Conservation (phyloP, 2,329 filamentous ascomycete species). For the Pseudogymnoascus sp. region DNA sequence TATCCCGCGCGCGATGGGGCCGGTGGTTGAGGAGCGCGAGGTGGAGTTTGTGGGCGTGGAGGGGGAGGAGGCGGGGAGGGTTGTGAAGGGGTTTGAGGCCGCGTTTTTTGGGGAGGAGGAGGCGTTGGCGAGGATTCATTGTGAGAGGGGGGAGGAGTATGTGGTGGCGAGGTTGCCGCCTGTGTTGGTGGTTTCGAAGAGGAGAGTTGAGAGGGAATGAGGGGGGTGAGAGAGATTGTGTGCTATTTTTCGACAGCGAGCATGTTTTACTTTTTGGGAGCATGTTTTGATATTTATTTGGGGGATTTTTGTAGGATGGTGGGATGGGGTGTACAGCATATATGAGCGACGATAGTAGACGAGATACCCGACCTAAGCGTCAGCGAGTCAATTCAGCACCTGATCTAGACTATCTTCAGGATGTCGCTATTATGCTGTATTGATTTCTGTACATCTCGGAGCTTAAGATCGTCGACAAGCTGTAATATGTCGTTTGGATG, state of each 20-base stretch:
- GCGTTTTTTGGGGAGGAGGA: constrained; percentile 21
- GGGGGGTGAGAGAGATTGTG: neutral
- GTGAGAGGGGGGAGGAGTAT: constrained; percentile 18
- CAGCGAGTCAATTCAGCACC: neutral
- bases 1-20: constrained; percentile 6
- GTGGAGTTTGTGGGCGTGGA: constrained; percentile 18
- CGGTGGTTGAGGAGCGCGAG: constrained; percentile 9
- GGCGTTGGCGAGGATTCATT: constrained; percentile 19
- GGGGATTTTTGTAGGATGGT: neutral
- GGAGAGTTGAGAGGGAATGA: neutral
- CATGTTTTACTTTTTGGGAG: neutral
- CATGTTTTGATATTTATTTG: neutral
- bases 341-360: constrained; percentile 2
- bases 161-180: constrained; percentile 18
- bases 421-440: neutral
- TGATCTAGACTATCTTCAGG: neutral
- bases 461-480: neutral
- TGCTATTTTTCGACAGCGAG: neutral
- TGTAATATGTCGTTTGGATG: neutral
- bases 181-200: constrained; percentile 19
- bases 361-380: constrained; percentile 2
- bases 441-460: neutral
- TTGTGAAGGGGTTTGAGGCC: constrained; percentile 25
- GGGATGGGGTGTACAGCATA: neutral
- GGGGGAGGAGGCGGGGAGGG: constrained; percentile 16